phyloP scores from a whole-genome alignment of 2,329 filamentous ascomycete species.

The Scorias spongiosa region DNA sequence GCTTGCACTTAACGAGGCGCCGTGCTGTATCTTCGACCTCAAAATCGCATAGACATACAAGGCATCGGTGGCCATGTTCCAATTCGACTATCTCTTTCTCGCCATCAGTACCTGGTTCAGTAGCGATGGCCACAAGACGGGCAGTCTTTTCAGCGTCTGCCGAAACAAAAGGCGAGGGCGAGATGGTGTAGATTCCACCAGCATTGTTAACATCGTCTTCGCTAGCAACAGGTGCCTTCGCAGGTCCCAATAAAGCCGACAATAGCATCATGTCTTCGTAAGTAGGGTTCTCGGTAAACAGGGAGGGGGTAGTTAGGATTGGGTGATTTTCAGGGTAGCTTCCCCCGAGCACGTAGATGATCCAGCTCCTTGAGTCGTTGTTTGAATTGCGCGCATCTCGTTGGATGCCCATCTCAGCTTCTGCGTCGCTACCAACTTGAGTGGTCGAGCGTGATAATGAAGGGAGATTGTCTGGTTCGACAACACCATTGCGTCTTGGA shows the following conservation, averaged over 20 bases:
- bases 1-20: slow-evolving; percentile 46
- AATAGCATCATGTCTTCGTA: slow-evolving; percentile 60
- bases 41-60: slow-evolving; percentile 53
- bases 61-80: slow-evolving; percentile 37
- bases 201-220: slow-evolving; percentile 48
- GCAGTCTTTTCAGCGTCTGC: slow-evolving; percentile 1
- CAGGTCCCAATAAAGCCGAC: slow-evolving; percentile 50
- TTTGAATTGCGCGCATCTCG: slow-evolving; percentile 9
- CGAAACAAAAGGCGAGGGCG: slow-evolving; percentile 5
- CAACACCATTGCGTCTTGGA: slow-evolving; percentile 47
- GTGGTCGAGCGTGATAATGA: slow-evolving; percentile 23
- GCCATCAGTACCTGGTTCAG: slow-evolving; percentile 7
- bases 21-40: slow-evolving; percentile 45
- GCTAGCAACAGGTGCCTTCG: slow-evolving; percentile 52
- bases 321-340: slow-evolving; percentile 57
- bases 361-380: slow-evolving; percentile 47
- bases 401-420: slow-evolving; percentile 15
- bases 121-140: slow-evolving; percentile 19
- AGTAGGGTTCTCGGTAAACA: slow-evolving; percentile 56
- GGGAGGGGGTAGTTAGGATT: slow-evolving; percentile 51
- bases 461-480: slow-evolving; percentile 40
- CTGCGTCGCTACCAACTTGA: slow-evolving; percentile 22
- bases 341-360: slow-evolving; percentile 57
- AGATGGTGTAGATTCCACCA: slow-evolving; percentile 43
- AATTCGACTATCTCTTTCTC: slow-evolving; percentile 17